phyloP scores from a whole-genome alignment of 495 filamentous ascomycete species.

The Aspergillus nidulans region DNA sequence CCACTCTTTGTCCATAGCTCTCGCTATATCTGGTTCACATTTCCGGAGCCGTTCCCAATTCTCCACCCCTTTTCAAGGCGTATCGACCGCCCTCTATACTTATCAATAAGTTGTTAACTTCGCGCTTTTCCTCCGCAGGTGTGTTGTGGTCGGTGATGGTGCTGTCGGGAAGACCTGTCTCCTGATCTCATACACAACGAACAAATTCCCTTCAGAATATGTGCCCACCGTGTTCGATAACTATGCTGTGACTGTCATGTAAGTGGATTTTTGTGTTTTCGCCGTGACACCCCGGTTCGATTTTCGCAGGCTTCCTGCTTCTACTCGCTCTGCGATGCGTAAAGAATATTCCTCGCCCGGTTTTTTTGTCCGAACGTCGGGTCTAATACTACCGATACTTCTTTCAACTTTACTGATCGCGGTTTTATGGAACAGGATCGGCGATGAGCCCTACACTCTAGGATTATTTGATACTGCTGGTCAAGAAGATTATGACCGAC shows the following conservation, averaged over 20 bases:
- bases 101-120: slow-evolving; percentile 24
- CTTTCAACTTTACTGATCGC: neutral
- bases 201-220: slow-evolving; percentile 99
- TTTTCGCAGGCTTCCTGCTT: neutral
- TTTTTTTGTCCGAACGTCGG: neutral
- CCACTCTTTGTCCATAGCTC: slow-evolving; percentile 13
- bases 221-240: slow-evolving; percentile 99
- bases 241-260: slow-evolving; percentile 99
- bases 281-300: neutral
- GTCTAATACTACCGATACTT: neutral
- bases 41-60: slow-evolving; percentile 1
- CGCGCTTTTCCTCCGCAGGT: slow-evolving; percentile 48
- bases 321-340: neutral
- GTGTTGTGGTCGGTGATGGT: slow-evolving; percentile 98
- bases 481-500: slow-evolving; percentile 98
- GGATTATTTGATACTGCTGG: slow-evolving; percentile 98
- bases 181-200: slow-evolving; percentile 97
- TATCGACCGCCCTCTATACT: neutral
- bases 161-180: slow-evolving; percentile 98
- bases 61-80: slow-evolving; percentile 13
- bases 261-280: slow-evolving; percentile 41
- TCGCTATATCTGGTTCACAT: slow-evolving; percentile 6
- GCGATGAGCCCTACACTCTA: slow-evolving; percentile 96
- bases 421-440: slow-evolving; percentile 64
- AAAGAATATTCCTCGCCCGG: neutral